Base-by-base conservation (phyloP, 345 rosid genomes). In the Geranium rotundifolium region DNA sequence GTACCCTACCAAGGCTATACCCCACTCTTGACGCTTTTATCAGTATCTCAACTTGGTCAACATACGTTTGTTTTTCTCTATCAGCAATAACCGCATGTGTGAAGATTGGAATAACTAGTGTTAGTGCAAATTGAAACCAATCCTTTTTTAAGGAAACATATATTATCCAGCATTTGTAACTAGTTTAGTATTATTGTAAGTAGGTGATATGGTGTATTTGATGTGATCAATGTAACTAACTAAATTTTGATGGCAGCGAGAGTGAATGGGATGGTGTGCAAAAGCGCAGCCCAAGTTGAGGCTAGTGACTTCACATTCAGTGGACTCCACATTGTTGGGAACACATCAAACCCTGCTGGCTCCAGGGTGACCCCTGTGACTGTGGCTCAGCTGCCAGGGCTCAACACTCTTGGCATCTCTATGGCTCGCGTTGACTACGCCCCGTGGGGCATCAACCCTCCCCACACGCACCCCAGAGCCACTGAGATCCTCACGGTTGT, bases 361-460 rank as follows among this genome's bases (percentile, higher is more conserved):
- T 63, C 72, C 7, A 31, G 19, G 7, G 66, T 65, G 15, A 58
- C 55, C 61, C 29, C 61, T 0, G 50, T 63, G 29, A 62, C 57
- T 1, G 63, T 57, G 1, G n/a, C 49, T 7, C 54, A 57, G 52
- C 27, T 68, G n/a, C 72, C 72, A 27, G 72, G 58, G 2, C 56
- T 68, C 29, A 68, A 68, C 72, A 68, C 72, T 2, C 67, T 68
- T 31, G 72, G 67, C 29, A 50, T 68, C 17, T 62, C 67, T n/a
- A 18, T 68, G 17, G 72, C 62, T 13, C 66, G 72, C 8, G 23
- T 63, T 20, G 72, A 68, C 29, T 63, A 56, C 46, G 66, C 56
- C 1, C 62, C 67, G 23, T 17, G 50, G 29, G 72, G 72, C 6
- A 59, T 63, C 19, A 62, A 56, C 18, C 67, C 72, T 27, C 72